Conservation (phyloP, 2,329 filamentous ascomycete genomes). For the Nigrograna mackinnonii region DNA sequence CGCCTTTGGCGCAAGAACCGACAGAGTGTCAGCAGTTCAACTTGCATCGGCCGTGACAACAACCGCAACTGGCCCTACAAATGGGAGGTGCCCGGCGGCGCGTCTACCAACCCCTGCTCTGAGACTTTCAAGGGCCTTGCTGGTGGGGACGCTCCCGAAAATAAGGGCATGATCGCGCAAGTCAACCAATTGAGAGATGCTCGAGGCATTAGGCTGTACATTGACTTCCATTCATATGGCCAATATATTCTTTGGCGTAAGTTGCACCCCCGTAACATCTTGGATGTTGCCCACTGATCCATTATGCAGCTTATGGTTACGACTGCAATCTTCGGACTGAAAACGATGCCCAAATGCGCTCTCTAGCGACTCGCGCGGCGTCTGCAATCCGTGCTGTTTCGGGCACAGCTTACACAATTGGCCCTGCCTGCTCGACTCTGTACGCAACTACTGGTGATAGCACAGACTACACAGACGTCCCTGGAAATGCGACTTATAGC, state of each 20-base stretch:
- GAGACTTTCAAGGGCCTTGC: slow-evolving; percentile 40
- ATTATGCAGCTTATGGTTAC: slow-evolving; percentile 59
- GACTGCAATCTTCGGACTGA: slow-evolving; percentile 49
- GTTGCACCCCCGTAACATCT: slow-evolving; percentile 2
- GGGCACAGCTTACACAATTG: slow-evolving; percentile 47
- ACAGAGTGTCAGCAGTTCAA: slow-evolving; percentile 31
- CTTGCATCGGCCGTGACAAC: slow-evolving; percentile 41
- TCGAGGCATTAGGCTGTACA: slow-evolving; percentile 61
- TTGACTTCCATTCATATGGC: slow-evolving; percentile 66
- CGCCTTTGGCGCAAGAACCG: slow-evolving; percentile 46
- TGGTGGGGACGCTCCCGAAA: slow-evolving; percentile 37
- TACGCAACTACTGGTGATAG: slow-evolving; percentile 57
- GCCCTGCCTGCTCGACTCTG: slow-evolving; percentile 61
- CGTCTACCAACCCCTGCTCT: slow-evolving; percentile 40
- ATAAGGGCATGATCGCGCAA: slow-evolving; percentile 47
- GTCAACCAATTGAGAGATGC: slow-evolving; percentile 40
- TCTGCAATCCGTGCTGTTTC: slow-evolving; percentile 60
- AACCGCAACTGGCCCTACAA: slow-evolving; percentile 45
- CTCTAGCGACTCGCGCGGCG: slow-evolving; percentile 52
- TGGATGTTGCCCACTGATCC: slow-evolving; percentile 48
- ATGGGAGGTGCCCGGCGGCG: slow-evolving; percentile 37
- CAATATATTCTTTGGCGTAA: slow-evolving; percentile 31
- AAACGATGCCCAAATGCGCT: slow-evolving; percentile 54
- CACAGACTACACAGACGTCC: slow-evolving; percentile 49
- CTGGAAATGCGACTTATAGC: slow-evolving; percentile 46